Base-by-base conservation (phyloP, 129 eudicot genomes). In the Scalesia atractyloides region DNA sequence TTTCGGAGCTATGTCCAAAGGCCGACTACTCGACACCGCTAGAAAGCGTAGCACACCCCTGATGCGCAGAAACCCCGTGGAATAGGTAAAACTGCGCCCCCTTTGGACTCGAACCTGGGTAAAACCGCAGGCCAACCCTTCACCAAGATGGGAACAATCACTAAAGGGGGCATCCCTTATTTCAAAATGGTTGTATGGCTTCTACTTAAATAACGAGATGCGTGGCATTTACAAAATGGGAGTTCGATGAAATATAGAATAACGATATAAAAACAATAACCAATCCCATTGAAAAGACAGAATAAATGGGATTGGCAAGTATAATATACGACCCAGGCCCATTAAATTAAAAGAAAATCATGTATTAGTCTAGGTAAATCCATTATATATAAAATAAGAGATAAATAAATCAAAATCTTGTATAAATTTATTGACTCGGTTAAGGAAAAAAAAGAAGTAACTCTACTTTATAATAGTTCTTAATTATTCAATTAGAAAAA, bases 351-450 rank as follows among this genome's bases (percentile, higher is more conserved):
- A 7, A 50, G 17, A 50, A 12, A 50, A 50, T 13, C 56, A 15
- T 50, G 16, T 50, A 50, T 12, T 50, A 50, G 56, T 50, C 0
- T 18, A 50, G 63, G 36, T 57, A 57, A 57, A 18, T 57, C 63
- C 63, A 18, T 56, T 18, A 19, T 56, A 57, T 57, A 57, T 20
- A 19, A 57, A 57, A 57, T 18, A 20, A 57, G 34, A 57, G 63
- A 24, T 24, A 24, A 24, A 24, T 24, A 24, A 24, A 24, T 24
- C 26, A 24, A 24, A 24, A 24, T 24, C 34, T 57, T 57, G 19
- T 2, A 19, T 57, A 57, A 57, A 2, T 57, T 18, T 57, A 57
- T 57, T 57, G 63, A 57, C 63, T 34, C 34, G 13, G 30, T 5
- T 13, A 57, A 1, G 34, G n/a, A n/a, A n/a, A 53, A 15, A 53